Percentiles rank a stretch among this genome's conserved stretches.
phyloP scores from a whole-genome alignment of 2,329 filamentous ascomycete genomes.

The Dissoconium aciculare region DNA sequence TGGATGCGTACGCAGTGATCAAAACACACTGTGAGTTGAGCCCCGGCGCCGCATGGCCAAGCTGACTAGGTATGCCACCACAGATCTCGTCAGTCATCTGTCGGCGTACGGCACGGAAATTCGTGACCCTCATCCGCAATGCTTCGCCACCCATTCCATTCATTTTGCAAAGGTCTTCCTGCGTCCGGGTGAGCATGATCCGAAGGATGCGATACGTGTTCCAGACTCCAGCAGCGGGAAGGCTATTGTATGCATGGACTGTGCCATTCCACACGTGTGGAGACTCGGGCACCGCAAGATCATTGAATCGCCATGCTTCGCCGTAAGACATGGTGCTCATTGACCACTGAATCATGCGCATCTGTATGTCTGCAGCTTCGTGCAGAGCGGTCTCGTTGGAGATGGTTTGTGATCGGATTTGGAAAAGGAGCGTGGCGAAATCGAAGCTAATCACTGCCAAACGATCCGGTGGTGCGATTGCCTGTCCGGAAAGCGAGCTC shows the following conservation, averaged over 20 bases:
- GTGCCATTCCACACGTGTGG: conserved; percentile 20
- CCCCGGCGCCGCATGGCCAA: conserved; percentile 17
- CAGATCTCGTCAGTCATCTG: conserved; percentile 22
- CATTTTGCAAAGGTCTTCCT: conserved; percentile 12
- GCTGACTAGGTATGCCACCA: conserved; percentile 13
- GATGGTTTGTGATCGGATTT: conserved; percentile 10
- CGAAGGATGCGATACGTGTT: conserved; percentile 17
- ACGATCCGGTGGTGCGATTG: conserved; percentile 13
- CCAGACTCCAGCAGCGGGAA: conserved; percentile 14
- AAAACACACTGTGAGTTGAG: conserved; percentile 15
- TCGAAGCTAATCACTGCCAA: conserved; percentile 15
- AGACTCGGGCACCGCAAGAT: conserved; percentile 16
- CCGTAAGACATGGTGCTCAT: conserved; percentile 10
- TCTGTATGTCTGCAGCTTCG: conserved; percentile 14
- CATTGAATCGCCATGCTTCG: conserved; percentile 16
- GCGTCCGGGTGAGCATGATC: conserved; percentile 19
- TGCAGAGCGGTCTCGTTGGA: conserved; percentile 13
- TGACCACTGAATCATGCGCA: conserved; percentile 17
- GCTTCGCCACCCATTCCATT: neutral
- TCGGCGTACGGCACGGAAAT: conserved; percentile 17
- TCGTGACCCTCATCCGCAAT: conserved; percentile 7
- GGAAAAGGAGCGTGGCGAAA: conserved; percentile 14
- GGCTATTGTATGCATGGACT: conserved; percentile 14
- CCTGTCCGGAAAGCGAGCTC: conserved; percentile 4
- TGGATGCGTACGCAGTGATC: conserved; percentile 17